Base-by-base conservation (phyloP, 202 grass and related monocot species). In the Dendrocalamus latiflorus region DNA sequence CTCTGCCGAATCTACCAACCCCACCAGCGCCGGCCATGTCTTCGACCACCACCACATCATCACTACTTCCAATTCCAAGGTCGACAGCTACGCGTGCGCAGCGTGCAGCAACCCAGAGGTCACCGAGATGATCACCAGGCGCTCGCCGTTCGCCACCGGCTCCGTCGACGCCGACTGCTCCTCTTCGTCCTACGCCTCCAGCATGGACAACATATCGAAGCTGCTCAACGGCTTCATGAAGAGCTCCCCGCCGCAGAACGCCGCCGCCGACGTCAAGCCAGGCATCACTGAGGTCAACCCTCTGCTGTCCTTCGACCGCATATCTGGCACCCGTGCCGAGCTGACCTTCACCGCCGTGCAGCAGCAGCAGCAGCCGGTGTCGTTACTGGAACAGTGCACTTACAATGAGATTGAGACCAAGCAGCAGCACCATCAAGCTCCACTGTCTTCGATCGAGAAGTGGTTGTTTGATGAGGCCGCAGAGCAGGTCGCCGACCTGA, bases 131-230 rank as follows among this genome's bases (percentile, higher is more conserved):
- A 77, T 72, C 48, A 41, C 70, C 56, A 73, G 70, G 33, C 65
- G 58, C 33, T 77, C 85, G 15, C 81, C 76, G 26, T 87, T 81
- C 65, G 67, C 66, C 39, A 42, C 86, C 20, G 51, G 51, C 51
- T 21, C 51, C 16, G 42, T 24, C 33, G 53, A 20, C 20, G 51
- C 34, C 21, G 73, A 86, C 73, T 77, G 57, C 76, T 82, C 84
- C 34, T 82, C 82, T 0, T 90, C 78, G 11, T 77, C 85, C 24
- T 97, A 97, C 47, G 94, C 91, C 73, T 92, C 90, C 75, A 97
- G 94, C 86, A 88, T 93, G 65, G 94, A 92, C 75, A 97, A 92
- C 86, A 94, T 94, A 68, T 97, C 91, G 26, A 94, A 72, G 67
- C 90, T 97, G 37, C 78, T 97, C 62, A 37, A 89, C 45, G 88